These are phyloP conservation scores for Penicillium rolfsii DNA, from an alignment of 2,329 filamentous ascomycete genomes.

Conservation along the genomic window DNA sequence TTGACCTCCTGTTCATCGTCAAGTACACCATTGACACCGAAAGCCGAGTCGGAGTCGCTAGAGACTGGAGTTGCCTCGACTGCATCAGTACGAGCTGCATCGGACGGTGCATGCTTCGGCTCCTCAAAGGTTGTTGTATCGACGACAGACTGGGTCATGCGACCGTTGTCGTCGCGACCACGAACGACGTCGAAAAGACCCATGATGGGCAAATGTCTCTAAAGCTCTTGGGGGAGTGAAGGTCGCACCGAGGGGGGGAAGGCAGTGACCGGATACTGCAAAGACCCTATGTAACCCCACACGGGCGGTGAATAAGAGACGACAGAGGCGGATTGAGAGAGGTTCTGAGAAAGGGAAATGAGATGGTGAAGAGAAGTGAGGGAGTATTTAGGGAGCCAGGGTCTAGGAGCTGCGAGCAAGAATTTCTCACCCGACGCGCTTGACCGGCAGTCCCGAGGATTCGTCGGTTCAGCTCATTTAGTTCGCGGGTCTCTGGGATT, in stretches of 20 bases:
- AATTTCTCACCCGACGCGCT: slow-evolving; percentile 4
- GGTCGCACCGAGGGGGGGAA: neutral
- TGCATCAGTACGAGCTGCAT: slow-evolving; percentile 5
- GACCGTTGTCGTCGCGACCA: slow-evolving; percentile 21
- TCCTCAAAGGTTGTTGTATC: slow-evolving; percentile 7
- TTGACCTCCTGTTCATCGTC: slow-evolving; percentile 27
- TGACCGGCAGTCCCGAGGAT: slow-evolving; percentile 1
- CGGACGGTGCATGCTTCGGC: slow-evolving; percentile 14
- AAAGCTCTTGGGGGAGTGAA: neutral
- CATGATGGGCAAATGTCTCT: slow-evolving; percentile 12
- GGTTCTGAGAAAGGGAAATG: neutral
- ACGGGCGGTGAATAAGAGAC: neutral
- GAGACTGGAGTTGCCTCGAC: neutral
- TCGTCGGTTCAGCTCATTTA: neutral
- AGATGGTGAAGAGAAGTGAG: neutral
- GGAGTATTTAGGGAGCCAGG: neutral
- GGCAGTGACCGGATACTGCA: neutral
- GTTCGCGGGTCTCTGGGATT: neutral
- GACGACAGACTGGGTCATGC: slow-evolving; percentile 13
- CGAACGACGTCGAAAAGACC: slow-evolving; percentile 18
- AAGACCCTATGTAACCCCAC: neutral
- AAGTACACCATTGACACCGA: slow-evolving; percentile 16
- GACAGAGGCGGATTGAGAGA: neutral
- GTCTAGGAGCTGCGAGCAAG: neutral
- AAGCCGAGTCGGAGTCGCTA: slow-evolving; percentile 3